These are phyloP conservation scores for Ascosphaera apis DNA, from an alignment of 2,329 filamentous ascomycete species.

Conservation along the genomic window DNA sequence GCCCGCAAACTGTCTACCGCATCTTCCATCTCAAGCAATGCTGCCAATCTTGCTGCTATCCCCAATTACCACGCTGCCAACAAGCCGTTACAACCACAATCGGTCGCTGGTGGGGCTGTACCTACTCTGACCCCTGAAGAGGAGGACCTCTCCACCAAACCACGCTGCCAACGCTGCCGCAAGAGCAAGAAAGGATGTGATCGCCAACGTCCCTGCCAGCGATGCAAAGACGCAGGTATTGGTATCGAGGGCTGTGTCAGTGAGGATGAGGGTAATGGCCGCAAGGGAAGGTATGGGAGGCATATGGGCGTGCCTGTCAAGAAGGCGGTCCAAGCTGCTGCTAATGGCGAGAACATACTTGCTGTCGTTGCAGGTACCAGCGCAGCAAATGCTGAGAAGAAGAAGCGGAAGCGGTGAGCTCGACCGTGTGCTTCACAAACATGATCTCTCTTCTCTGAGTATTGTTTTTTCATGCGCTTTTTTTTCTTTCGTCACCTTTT, in stretches of 20 bases:
- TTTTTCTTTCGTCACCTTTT: slow-evolving; percentile 1
- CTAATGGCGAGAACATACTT: slow-evolving; percentile 22
- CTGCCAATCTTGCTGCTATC: slow-evolving; percentile 31
- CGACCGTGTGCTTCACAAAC: neutral
- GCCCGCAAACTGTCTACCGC: slow-evolving; percentile 25
- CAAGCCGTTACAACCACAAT: too few relatives aligned
- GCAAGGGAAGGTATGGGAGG: slow-evolving; percentile 71
- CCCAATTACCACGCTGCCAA: too few relatives aligned
- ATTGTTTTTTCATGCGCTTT: neutral
- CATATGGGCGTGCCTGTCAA: slow-evolving; percentile 47
- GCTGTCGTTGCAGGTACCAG: slow-evolving; percentile 12
- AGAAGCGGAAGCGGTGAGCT: slow-evolving; percentile 42
- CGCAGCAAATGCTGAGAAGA: slow-evolving; percentile 32
- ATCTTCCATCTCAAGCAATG: slow-evolving; percentile 37
- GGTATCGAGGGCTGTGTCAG: slow-evolving; percentile 84
- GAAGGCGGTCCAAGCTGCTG: slow-evolving; percentile 21
- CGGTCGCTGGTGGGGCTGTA: too few relatives aligned
- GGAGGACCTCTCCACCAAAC: slow-evolving; percentile 83
- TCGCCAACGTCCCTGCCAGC: slow-evolving; percentile 78
- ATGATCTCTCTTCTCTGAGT: neutral
- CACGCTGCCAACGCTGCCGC: slow-evolving; percentile 88
- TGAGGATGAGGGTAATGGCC: slow-evolving; percentile 91
- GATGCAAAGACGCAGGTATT: slow-evolving; percentile 90
- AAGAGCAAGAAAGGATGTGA: slow-evolving; percentile 99
- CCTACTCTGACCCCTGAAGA: slow-evolving; percentile 30